Base-by-base conservation (phyloP, 805 yeast species). In the Hanseniaspora valbyensis region DNA sequence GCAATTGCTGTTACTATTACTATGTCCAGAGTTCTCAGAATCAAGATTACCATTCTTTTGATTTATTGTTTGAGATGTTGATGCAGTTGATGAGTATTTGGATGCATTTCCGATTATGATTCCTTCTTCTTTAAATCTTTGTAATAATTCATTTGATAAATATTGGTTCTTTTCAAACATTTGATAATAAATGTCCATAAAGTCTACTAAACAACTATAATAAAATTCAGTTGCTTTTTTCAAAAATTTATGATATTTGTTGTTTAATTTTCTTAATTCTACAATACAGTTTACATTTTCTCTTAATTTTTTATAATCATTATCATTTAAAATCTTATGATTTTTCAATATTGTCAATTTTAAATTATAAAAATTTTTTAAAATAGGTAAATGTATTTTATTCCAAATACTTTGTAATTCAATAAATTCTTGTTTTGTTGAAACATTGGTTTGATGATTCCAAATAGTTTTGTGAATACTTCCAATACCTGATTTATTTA, bases 301-400 rank as follows among this genome's bases (percentile, higher is more conserved):
- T 67, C 54, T 62, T 54, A 28, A 54, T 26, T 50, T 50, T 52
- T 45, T 62, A 50, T 50, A 37, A 51, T 51, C 53, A 57, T 56
- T 45, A 52, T 34, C 48, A 33, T 38, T 43, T 21, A 34, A 33
- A 29, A 50, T 56, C 52, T 49, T 53, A 44, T 28, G 51, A 32
- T 61, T 41, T 61, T 59, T 44, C 57, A 62, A 52, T 66, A 62
- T 30, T 54, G 52, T 46, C 52, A 32, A 25, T 42, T 53, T 54
- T 52, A 38, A 55, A 45, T 41, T 55, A 44, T 42, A 49, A 56
- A 43, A 52, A 54, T 49, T 51, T 57, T 56, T 80, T 54, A 81
- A 70, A 2, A 77, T 73, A 1, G 86, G 86, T 57, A 78, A 77
- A 56, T 78, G 82, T 54, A 82, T 70, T 4, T 76, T 76, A 29